Evolutionary conservation across 2,329 filamentous ascomycete species (phyloP), one percentile per base, ranked within the genome.

Genomic region (Fusarium sp.): DNA sequence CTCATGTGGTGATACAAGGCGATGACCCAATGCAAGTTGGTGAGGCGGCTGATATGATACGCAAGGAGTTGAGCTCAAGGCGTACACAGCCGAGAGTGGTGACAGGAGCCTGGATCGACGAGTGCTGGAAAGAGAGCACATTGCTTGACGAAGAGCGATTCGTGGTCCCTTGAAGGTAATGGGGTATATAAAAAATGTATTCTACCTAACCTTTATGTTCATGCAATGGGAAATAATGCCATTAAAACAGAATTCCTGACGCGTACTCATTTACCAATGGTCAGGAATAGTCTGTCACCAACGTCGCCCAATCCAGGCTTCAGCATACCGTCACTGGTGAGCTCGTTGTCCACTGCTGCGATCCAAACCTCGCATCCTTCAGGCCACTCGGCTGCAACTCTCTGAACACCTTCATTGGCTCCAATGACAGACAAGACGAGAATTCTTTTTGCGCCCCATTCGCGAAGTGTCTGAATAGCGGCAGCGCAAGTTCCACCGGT

Each of bases 401-500:
- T 86, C 57, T 79, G 76, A 54, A 97, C 80, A n/a, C 95, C 95
- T 1, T 86, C 84, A 45, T 85, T 80, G 13, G 92, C 93, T 2
- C 88, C 93, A 30, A 97, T 78, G 28, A 98, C 87, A 44, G 88
- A 87, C 30, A 97, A 81, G 40, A 97, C 88, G 41, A 97, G 81
- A 57, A 98, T 89, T 62, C 87, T 86, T 81, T 91, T 86, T n/a
- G 94, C 93, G 30, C 95, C 95, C 94, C 95, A 98, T 77, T 98
- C 94, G 55, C 86, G 87, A 62, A 98, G 83, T 1, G 93, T 94
- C 76, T 96, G 92, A 76, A 98, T 97, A 7, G 95, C 95, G 1
- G 95, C 95, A 31, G 89, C 91, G 61, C 92, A 92, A 4, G 95
- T 98, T 2, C 93, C 93, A 37, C 95, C 95, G 0, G 96, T 98